phyloP scores from a whole-genome alignment of 768 basidiomycete species.

The Phaeotremella fagi region DNA sequence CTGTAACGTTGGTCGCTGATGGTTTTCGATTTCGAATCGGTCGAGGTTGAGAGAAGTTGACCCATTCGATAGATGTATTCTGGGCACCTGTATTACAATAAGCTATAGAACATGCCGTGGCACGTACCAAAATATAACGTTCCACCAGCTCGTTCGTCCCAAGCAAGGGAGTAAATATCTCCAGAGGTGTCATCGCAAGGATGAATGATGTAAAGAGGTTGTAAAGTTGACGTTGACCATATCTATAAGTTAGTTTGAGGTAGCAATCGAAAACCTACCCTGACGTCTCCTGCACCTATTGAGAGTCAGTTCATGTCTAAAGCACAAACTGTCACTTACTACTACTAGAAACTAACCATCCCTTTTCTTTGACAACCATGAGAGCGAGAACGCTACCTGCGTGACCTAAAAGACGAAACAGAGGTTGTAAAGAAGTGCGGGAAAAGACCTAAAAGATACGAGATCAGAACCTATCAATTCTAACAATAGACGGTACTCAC shows the following conservation, averaged over 20 bases:
- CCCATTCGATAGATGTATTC: constrained; percentile 90
- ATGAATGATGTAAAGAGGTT: constrained; percentile 65
- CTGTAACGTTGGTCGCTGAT: constrained; percentile 14
- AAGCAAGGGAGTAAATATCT: constrained; percentile 79
- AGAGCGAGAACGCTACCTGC: constrained; percentile 77
- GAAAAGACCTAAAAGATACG: constrained; percentile 71
- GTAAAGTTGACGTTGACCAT: constrained; percentile 70
- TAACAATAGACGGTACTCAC: constrained; percentile 52
- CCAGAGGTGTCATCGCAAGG: constrained; percentile 80
- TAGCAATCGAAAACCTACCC: constrained; percentile 59
- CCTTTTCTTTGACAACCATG: constrained; percentile 66
- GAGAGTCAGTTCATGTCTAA: neutral
- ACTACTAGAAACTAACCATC: constrained; percentile 86
- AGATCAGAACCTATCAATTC: constrained; percentile 10
- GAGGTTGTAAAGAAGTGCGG: constrained; percentile 63
- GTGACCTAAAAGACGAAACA: constrained; percentile 69
- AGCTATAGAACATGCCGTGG: neutral
- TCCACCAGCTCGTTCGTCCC: constrained; percentile 60
- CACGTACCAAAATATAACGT: constrained; percentile 67
- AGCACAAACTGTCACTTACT: constrained; percentile 53
- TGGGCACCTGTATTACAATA: constrained; percentile 56
- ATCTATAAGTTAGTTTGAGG: constrained; percentile 54
- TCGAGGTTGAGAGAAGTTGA: constrained; percentile 54
- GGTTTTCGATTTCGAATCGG: constrained; percentile 20
- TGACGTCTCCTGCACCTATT: constrained; percentile 78